Evolutionary conservation across 2,329 filamentous ascomycete species (phyloP).

Genomic region (Emmonsia crescens): DNA sequence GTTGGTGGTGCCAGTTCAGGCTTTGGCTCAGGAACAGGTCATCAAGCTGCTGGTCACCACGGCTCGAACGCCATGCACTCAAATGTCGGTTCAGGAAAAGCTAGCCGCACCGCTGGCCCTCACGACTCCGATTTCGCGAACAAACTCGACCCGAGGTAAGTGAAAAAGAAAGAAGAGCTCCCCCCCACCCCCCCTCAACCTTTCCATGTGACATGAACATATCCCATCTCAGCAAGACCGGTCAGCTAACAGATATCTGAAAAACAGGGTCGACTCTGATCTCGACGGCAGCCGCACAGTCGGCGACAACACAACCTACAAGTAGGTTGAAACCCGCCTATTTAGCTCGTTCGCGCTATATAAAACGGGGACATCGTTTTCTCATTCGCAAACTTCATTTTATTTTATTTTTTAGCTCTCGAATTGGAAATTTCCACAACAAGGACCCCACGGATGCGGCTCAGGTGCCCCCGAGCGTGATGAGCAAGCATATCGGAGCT

Average conservation of each 20-base stretch:
- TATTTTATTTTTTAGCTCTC: not conserved
- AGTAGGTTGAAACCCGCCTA: conserved; percentile 1
- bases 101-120: conserved; percentile 13
- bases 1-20: not conserved
- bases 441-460: conserved; percentile 46
- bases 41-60: conserved; percentile 13
- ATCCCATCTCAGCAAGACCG: not conserved
- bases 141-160: conserved; percentile 19
- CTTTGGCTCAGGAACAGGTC: conserved; percentile 8
- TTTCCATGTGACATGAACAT: not conserved
- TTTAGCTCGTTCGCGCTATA: not conserved
- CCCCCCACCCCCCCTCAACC: too few relatives aligned
- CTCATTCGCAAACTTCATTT: not conserved
- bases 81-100: conserved; percentile 7
- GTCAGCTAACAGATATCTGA: not conserved
- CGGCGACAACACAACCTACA: not conserved
- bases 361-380: not conserved
- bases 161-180: not conserved
- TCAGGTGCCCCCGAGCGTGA: conserved; percentile 47
- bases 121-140: conserved; percentile 17
- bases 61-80: not conserved
- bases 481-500: conserved; percentile 39
- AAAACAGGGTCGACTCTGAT: conserved; percentile 2
- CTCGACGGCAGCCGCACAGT: conserved; percentile 4
- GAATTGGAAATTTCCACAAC: not conserved